These are phyloP conservation scores for Lachnellula hyalina DNA, from an alignment of 2,329 filamentous ascomycete genomes.

Conservation along the genomic window DNA sequence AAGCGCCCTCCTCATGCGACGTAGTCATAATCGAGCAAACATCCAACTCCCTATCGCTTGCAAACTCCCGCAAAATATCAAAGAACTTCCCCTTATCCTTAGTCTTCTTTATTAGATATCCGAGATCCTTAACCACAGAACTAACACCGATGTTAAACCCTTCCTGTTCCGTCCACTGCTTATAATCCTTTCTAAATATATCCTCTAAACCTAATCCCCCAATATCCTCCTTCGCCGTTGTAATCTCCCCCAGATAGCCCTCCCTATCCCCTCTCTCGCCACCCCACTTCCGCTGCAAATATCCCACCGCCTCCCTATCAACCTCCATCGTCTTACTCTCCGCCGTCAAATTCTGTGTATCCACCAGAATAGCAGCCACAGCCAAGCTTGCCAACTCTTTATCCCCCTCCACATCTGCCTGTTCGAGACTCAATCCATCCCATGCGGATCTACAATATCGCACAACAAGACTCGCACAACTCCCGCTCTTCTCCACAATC, in stretches of 20 bases:
- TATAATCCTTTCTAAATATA: conserved; percentile 77
- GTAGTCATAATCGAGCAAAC: conserved; percentile 66
- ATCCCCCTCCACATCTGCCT: conserved; percentile 34
- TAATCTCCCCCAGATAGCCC: conserved; percentile 54
- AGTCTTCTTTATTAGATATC: conserved; percentile 54
- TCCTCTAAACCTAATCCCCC: conserved; percentile 56
- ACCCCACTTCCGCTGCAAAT: conserved; percentile 45
- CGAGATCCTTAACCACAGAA: conserved; percentile 57
- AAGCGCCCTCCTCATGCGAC: conserved; percentile 47
- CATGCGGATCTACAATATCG: conserved; percentile 53
- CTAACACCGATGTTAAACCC: conserved; percentile 59
- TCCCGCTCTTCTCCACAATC: conserved; percentile 62
- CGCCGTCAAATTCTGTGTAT: conserved; percentile 61
- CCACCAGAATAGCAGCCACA: conserved; percentile 66
- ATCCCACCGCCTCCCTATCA: conserved; percentile 53
- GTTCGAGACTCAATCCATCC: conserved; percentile 42
- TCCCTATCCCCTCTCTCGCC: conserved; percentile 43
- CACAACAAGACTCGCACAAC: conserved; percentile 66
- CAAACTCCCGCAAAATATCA: conserved; percentile 46
- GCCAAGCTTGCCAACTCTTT: conserved; percentile 61
- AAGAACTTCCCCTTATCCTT: conserved; percentile 41
- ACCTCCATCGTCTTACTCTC: conserved; percentile 59
- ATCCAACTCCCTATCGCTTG: conserved; percentile 52
- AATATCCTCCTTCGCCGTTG: conserved; percentile 63
- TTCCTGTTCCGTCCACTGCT: conserved; percentile 61